Base-by-base conservation (phyloP, 768 basidiomycete genomes). In the Psilocybe azurescens region DNA sequence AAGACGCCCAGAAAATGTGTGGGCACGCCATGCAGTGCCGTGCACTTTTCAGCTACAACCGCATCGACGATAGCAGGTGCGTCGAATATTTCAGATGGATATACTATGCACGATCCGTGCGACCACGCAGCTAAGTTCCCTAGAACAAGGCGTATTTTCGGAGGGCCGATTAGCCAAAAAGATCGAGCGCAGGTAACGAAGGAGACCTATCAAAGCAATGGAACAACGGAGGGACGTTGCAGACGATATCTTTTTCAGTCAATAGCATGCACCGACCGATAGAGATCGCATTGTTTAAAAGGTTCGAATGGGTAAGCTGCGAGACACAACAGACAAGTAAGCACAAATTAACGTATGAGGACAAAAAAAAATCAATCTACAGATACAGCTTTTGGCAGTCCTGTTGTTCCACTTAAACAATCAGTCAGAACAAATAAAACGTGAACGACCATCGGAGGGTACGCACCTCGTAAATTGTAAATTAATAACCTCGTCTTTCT, bases 161-260 rank as follows among this genome's bases (percentile, higher is more conserved):
- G 68, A 64, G 32, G 32, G 56, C 9, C 36, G 24, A 14, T 18
- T 36, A 29, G 44, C 24, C 29, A 30, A 33, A 39, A 41, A 5
- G 18, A 18, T 24, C 14, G 32, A 32, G 36, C 8, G 30, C 5
- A 29, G 11, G 28, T 9, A 33, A 18, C 39, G 49, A 20, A 30
- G 60, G 30, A 48, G 79, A 91, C 91, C 89, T 76, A 91, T 93
- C 93, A 84, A 94, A 94, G 70, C 93, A 94, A 72, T 95, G 93
- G 72, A 94, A 95, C 1, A 94, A 74, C 0, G 93, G 93, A 2
- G 93, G 93, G 1, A 87, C 87, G 64, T 94, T 94, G 80, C 93
- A 93, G 3, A 94, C 74, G 24, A 91, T 73, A 64, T 95, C 93
- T 8, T 81, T 70, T 28, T 84, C 76, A 0, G 87, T 83, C 47